Evolutionary conservation across 805 yeast species (phyloP), one percentile per base, ranked within the genome.

Genomic region (Pichia scutulata): DNA sequence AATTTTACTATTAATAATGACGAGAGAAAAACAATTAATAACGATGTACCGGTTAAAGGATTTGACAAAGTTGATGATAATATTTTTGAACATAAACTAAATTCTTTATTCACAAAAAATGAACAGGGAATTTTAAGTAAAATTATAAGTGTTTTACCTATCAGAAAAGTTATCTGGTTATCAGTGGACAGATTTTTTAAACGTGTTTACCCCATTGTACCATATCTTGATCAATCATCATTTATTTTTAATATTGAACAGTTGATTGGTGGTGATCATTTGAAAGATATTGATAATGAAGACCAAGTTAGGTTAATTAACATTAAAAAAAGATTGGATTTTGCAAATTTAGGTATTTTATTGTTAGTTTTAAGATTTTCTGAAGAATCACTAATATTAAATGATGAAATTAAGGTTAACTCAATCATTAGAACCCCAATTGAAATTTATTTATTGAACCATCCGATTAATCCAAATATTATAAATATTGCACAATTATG

Each of bases 401-500:
- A 60, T 48, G 48, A 52, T n/a, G 63, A 48, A 28, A 62, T 52
- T 19, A 30, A 26, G 4, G 54, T 42, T 26, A 62, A 54, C 1
- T 69, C 62, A 48, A 51, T 41, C 60, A 57, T 50, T 55, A 64
- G 60, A 57, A 67, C 53, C 9, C 57, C 33, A 7, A 37, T 19
- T 1, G 66, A 61, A 60, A 54, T 48, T 4, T 77, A 70, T 56
- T 63, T 81, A 18, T 55, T 77, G 47, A 57, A 63, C 1, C 66
- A 75, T 50, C 81, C 82, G 4, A 69, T 80, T 21, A 71, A 73
- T 18, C 63, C 70, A 39, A 73, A 73, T 22, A 68, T 66, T 16
- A 68, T 77, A 30, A 72, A 67, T 49, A 74, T 74, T 25, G 82
- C 85, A 0, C 77, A 77, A 52, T 61, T 71, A 53, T 81, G 86